Base-by-base conservation (phyloP, 257 asterid genomes). In the Solanum tacnaense region DNA sequence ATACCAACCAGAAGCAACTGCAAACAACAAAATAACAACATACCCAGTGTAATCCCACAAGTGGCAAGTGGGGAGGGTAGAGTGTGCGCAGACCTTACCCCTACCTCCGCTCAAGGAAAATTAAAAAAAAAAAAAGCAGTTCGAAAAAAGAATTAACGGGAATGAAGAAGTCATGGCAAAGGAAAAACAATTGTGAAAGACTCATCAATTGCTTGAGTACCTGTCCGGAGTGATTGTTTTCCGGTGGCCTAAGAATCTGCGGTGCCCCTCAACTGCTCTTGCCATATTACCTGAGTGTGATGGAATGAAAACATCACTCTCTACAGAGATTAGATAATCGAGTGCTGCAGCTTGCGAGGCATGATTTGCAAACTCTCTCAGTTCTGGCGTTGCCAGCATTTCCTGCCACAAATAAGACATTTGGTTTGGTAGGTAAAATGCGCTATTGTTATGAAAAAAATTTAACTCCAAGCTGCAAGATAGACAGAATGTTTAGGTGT, bases 281-380 rank as follows among this genome's bases (percentile, higher is more conserved):
- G 99, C 99, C 99, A 97, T 97, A 93, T 96, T 95, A 76, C 99
- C 99, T 12, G 97, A 93, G 89, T 97, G 96, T 49, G 99, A 95
- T 41, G 99, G 97, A 89, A 96, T 68, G 82, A 97, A 97, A 88
- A 97, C 93, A 60, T 97, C 98, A 89, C 98, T 93, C 88, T 95
- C 99, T 86, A 94, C 25, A 13, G 98, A 95, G 82, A 97, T 89
- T 39, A 95, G 91, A 91, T 95, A 96, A 92, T 97, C 98, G 86
- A 97, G 96, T 74, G 99, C 99, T 56, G 99, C 99, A 87, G 93
- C 93, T 92, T 94, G 98, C 56, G 99, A 93, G 87, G 98, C 98
- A 87, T 96, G 98, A 73, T 92, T 75, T 46, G 93, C 90, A 89
- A 94, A 95, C 39, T 86, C 87, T 84, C 91, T 90, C 92, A 95